Percentiles rank a stretch among this genome's conserved stretches.
Conservation (phyloP, 2,329 filamentous ascomycete species). For the Aurifilum marmelostoma region DNA sequence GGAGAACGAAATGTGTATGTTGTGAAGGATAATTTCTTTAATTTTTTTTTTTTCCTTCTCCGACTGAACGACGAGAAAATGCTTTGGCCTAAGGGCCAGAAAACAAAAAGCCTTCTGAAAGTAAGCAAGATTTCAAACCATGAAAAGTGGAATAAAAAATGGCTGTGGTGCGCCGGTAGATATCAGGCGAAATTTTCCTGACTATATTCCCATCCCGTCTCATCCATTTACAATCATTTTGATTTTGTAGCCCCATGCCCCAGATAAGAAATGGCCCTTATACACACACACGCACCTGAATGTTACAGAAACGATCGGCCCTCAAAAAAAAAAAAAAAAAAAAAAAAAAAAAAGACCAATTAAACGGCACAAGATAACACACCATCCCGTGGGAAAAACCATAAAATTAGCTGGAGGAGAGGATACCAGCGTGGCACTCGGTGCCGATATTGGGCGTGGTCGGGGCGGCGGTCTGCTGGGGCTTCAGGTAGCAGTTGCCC, state of each 20-base stretch:
- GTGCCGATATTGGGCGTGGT: slow-evolving; percentile 39
- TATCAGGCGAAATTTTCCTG: neutral
- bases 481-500: slow-evolving; percentile 52
- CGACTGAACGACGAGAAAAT: neutral
- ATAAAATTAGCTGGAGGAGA: slow-evolving; percentile 13
- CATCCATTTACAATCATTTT: neutral
- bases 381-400: too few relatives aligned
- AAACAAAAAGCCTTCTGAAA: too few relatives aligned
- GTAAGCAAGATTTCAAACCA: neutral
- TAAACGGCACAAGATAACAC: too few relatives aligned
- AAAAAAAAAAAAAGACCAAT: neutral
- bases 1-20: neutral
- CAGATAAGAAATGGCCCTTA: neutral
- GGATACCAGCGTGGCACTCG: slow-evolving; percentile 43
- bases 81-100: too few relatives aligned
- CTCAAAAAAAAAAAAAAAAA: neutral
- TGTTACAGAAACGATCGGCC: neutral
- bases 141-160: neutral
- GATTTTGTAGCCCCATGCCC: neutral
- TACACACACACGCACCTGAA: neutral
- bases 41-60: too few relatives aligned
- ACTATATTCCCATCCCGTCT: neutral
- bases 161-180: neutral
- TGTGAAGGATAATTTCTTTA: neutral
- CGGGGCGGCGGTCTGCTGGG: slow-evolving; percentile 38